phyloP scores from a whole-genome alignment of 352 stramenopile species.

The Phytophthora hibernalis region DNA sequence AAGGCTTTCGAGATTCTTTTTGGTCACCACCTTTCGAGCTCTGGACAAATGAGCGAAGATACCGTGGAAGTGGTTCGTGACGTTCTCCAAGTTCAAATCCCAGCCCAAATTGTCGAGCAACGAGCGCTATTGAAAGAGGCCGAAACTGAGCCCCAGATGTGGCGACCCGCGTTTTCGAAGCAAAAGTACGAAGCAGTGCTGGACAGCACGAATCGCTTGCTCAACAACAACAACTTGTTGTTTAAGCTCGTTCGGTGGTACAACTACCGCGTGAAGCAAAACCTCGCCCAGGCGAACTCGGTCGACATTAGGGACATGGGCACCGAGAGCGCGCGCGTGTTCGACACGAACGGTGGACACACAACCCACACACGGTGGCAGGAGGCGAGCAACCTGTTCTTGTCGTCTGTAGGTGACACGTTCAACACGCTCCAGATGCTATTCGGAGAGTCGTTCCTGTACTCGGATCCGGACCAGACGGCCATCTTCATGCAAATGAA shows the following conservation, averaged over 20 bases:
- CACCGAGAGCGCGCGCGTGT: slow-evolving; percentile 22
- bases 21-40: slow-evolving; percentile 69
- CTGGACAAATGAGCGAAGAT: slow-evolving; percentile 57
- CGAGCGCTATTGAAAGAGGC: slow-evolving; percentile 68
- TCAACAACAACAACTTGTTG: slow-evolving; percentile 87
- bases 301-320: slow-evolving; percentile 63
- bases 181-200: slow-evolving; percentile 81
- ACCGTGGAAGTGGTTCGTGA: slow-evolving; percentile 61
- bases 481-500: slow-evolving; percentile 91
- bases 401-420: slow-evolving; percentile 59
- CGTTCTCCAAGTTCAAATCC: slow-evolving; percentile 67
- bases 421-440: slow-evolving; percentile 79
- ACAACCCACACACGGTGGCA: slow-evolving; percentile 62
- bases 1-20: slow-evolving; percentile 75
- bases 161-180: slow-evolving; percentile 73
- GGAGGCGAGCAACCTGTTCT: slow-evolving; percentile 57
- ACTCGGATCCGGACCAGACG: slow-evolving; percentile 80
- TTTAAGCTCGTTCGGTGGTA: slow-evolving; percentile 87
- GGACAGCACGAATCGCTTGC: slow-evolving; percentile 60
- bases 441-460: slow-evolving; percentile 79
- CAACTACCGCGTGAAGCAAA: slow-evolving; percentile 63
- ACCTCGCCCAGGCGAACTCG: slow-evolving; percentile 43
- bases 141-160: slow-evolving; percentile 69
- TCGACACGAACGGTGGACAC: slow-evolving; percentile 32
- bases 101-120: slow-evolving; percentile 65